Conservation (phyloP, 257 asterid genomes). For the Solanum lignicaule region DNA sequence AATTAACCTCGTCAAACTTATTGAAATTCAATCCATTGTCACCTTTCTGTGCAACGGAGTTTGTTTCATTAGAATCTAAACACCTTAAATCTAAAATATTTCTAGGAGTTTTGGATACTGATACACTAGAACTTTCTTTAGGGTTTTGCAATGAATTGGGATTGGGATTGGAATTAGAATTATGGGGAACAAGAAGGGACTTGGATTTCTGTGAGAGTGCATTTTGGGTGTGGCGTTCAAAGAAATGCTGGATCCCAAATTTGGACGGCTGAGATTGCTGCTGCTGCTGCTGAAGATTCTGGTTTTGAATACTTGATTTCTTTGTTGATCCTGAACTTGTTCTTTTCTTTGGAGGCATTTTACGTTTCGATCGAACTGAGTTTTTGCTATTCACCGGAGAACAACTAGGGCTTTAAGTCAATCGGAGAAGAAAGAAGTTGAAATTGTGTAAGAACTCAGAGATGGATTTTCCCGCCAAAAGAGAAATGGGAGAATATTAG, state of each 20-base stretch:
- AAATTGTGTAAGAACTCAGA: background rate
- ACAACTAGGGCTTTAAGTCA: background rate
- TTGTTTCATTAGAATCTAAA: background rate
- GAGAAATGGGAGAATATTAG: background rate
- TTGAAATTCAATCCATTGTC: background rate
- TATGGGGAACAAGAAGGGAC: background rate
- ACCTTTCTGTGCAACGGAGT: background rate
- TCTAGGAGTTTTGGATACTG: background rate
- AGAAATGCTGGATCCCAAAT: conserved; percentile 91
- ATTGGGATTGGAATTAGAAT: conserved; percentile 10
- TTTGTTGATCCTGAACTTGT: conserved; percentile 37
- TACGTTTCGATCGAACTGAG: background rate
- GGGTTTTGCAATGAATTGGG: conserved; percentile 13
- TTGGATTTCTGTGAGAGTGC: conserved; percentile 26
- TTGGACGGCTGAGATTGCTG: conserved; percentile 57
- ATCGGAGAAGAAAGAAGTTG: background rate
- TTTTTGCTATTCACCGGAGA: background rate
- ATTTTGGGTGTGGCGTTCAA: conserved; percentile 72
- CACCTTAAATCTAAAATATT: background rate
- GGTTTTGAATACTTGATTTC: conserved; percentile 39
- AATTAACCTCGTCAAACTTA: background rate
- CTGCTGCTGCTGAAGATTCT: conserved; percentile 11
- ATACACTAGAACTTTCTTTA: background rate
- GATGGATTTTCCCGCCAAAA: conserved; percentile 26
- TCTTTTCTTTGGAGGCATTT: conserved; percentile 82